Evolutionary conservation across 2,329 filamentous ascomycete genomes (phyloP), one percentile per base, ranked within the genome.

Genomic region (Coniochaeta pulveracea): DNA sequence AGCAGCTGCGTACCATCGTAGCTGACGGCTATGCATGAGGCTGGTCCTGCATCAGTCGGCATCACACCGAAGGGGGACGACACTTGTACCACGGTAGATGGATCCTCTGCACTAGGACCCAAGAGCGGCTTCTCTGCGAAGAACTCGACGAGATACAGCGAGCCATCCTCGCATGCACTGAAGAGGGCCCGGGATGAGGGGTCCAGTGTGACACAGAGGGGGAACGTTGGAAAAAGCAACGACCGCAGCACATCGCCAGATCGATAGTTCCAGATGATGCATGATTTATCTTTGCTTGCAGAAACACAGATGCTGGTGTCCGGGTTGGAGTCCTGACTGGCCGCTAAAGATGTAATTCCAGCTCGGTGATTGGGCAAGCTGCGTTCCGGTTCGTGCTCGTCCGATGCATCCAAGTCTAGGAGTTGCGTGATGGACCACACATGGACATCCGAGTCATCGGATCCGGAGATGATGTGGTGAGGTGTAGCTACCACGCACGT

Each of bases 201-300:
- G 54, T 96, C 91, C 4, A 96, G 63, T 7, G 73, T 63, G 21
- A 89, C 54, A 45, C 80, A 86, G 19, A 80, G 64, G 11, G 88
- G 85, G 12, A 70, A 63, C n/a, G 69, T 66, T 2, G 83, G 75
- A 36, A 96, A 74, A 25, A 96, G 67, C 42, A 93, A 76, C 4
- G 86, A 96, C 26, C 88, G 76, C 37, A 96, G 61, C 9, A 80
- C 65, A 39, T 75, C 72, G 24, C 85, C 85, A 1, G 76, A 83
- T 40, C 78, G 75, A 52, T 93, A 93, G 57, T 96, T 88, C 91
- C 91, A 98, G 39, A 93, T 67, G 47, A 94, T 79, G 45, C 85
- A 85, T 6, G 85, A 91, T 57, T 84, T 88, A 59, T 96, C 91
- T 46, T 74, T 77, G 43, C 85, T 85, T 6, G 79, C 75, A 3